A percentile compares a stretch with the other conserved stretches of the same genome.
phyloP scores from a whole-genome alignment of 139 green algal genomes.

The Chlorella vulgaris region DNA sequence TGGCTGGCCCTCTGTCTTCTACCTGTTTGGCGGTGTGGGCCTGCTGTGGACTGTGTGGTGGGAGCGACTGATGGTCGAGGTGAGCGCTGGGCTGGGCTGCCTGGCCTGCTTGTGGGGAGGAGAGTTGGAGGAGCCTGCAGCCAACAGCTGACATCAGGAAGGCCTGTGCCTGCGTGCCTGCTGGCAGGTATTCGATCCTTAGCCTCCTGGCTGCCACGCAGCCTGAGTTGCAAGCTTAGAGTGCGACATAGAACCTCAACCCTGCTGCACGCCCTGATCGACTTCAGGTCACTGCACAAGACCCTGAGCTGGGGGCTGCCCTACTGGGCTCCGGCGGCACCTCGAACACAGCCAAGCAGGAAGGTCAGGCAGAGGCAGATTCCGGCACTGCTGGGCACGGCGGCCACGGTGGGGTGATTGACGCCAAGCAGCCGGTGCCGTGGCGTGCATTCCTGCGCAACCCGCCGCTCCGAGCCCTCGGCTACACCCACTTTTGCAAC shows the following conservation, averaged over 20 bases:
- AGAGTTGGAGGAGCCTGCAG: not conserved
- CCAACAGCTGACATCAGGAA: not conserved
- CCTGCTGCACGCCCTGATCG: too few species aligned
- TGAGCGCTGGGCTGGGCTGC: not conserved
- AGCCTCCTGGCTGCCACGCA: too few species aligned
- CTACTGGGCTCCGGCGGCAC: not conserved
- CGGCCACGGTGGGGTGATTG: slow-evolving; percentile 20
- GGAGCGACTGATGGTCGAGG: slow-evolving; percentile 58
- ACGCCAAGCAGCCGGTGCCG: slow-evolving; percentile 57
- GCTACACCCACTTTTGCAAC: slow-evolving; percentile 95
- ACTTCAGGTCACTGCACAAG: slow-evolving; percentile 22
- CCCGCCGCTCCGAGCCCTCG: slow-evolving; percentile 76
- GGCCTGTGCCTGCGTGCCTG: too few species aligned
- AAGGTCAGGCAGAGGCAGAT: not conserved
- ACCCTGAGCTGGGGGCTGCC: slow-evolving; percentile 52
- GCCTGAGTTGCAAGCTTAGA: too few species aligned
- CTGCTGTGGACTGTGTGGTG: slow-evolving; percentile 87
- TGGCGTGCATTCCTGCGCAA: slow-evolving; percentile 87
- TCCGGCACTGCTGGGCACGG: not conserved
- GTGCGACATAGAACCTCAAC: too few species aligned
- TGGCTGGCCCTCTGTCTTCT: slow-evolving; percentile 89
- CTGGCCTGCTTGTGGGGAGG: not conserved
- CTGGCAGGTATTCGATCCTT: too few species aligned
- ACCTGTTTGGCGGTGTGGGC: slow-evolving; percentile 82
- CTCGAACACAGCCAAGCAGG: not conserved